A percentile compares a stretch with the other conserved stretches of the same genome.
phyloP scores from a whole-genome alignment of 2,329 filamentous ascomycete species.

The Paraconiothyrium sp. region DNA sequence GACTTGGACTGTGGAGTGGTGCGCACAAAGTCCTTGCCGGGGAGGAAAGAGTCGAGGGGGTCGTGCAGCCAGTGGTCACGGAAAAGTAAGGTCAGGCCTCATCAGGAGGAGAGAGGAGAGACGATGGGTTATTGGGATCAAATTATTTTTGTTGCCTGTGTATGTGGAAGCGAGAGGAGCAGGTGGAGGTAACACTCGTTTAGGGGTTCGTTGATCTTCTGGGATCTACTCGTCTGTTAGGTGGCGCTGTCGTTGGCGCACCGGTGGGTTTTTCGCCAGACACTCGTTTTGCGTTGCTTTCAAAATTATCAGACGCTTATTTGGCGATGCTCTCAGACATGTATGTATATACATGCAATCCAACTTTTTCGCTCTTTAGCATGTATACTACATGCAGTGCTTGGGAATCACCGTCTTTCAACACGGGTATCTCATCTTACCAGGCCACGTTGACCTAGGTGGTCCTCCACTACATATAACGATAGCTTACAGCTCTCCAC shows the following conservation, averaged over 20 bases:
- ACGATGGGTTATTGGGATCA: conserved; percentile 6
- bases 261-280: conserved; percentile 4
- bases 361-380: conserved; percentile 22
- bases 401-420: too few relatives aligned
- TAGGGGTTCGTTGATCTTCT: conserved; percentile 3
- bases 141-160: conserved; percentile 11
- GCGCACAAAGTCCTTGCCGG: conserved; percentile 40
- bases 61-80: background rate
- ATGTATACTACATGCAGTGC: too few relatives aligned
- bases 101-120: background rate
- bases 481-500: background rate
- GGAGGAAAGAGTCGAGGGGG: conserved; percentile 41
- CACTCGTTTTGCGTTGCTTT: conserved; percentile 12
- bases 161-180: background rate
- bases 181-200: conserved; percentile 7
- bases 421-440: too few relatives aligned
- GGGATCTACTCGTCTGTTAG: conserved; percentile 8
- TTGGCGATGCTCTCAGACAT: background rate
- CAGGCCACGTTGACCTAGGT: too few relatives aligned
- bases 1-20: conserved; percentile 46
- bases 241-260: conserved; percentile 12
- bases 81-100: conserved; percentile 7
- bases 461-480: background rate
- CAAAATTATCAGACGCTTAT: background rate
- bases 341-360: conserved; percentile 7